Percentiles rank a stretch among this genome's conserved stretches.
Evolutionary conservation across 805 yeast genomes (phyloP).

Genomic region (Pichia pseudocactophila): DNA sequence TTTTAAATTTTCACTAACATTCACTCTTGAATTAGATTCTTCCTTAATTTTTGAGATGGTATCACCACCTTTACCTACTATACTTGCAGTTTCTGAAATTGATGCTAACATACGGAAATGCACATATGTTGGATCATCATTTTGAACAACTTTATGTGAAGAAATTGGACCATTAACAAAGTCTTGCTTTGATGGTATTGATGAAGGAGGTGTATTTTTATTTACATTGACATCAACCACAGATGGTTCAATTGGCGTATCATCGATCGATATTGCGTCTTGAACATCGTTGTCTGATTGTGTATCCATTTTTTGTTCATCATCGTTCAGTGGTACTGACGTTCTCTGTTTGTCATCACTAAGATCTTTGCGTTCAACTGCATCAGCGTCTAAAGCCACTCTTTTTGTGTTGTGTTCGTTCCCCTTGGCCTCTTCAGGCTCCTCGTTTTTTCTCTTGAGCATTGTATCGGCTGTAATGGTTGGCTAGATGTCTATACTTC

Average conservation of each 20-base stretch:
- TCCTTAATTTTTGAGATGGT: slow-evolving; percentile 56
- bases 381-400: slow-evolving; percentile 62
- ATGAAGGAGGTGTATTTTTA: neutral
- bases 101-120: slow-evolving; percentile 67
- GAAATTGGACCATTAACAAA: slow-evolving; percentile 15
- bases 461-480: slow-evolving; percentile 13
- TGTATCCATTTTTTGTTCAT: neutral
- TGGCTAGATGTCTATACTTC: too few relatives aligned
- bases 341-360: slow-evolving; percentile 35
- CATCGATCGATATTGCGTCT: neutral
- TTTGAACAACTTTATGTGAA: slow-evolving; percentile 15
- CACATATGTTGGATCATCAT: slow-evolving; percentile 51
- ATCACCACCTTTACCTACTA: slow-evolving; percentile 80
- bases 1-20: slow-evolving; percentile 63
- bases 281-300: neutral
- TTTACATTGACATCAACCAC: neutral
- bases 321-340: slow-evolving; percentile 28
- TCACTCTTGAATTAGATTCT: slow-evolving; percentile 52
- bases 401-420: slow-evolving; percentile 48
- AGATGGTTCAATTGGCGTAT: neutral
- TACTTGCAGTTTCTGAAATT: slow-evolving; percentile 63
- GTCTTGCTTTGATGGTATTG: slow-evolving; percentile 4
- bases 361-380: slow-evolving; percentile 34
- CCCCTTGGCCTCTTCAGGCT: slow-evolving; percentile 28
- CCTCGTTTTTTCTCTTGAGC: slow-evolving; percentile 66